Conservation (phyloP, 441 rosid species). For the Pelargonium fulgidum region DNA sequence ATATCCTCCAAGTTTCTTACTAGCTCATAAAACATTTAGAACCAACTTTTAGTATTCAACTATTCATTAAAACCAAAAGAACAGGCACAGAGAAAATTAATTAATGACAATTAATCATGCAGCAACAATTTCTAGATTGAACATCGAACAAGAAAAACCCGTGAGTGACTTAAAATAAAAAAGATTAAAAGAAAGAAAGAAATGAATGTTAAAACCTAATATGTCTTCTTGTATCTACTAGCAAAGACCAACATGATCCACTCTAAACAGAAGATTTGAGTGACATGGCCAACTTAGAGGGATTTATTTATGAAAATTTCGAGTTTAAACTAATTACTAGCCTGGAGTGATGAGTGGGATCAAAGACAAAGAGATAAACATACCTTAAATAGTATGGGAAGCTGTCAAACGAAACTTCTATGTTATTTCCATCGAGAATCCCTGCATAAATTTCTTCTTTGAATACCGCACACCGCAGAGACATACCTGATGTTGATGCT, state of each 20-base stretch:
- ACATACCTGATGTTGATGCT: conserved; percentile 36
- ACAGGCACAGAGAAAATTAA: not conserved
- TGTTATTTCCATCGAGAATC: conserved; percentile 49
- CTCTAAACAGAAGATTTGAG: not conserved
- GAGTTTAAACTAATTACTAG: not conserved
- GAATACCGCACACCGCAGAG: conserved; percentile 57
- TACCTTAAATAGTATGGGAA: conserved; percentile 96
- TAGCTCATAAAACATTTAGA: not conserved
- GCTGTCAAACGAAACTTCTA: conserved; percentile 69
- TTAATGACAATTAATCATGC: not conserved
- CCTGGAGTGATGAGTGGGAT: not conserved
- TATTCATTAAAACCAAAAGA: not conserved
- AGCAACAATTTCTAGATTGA: not conserved
- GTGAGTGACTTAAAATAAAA: not conserved
- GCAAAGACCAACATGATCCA: not conserved
- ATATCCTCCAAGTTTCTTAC: not conserved
- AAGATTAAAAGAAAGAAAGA: not conserved
- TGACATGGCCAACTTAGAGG: conserved; percentile 36
- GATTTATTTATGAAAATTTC: conserved; percentile 33
- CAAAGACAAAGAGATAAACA: not conserved
- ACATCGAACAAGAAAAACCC: not conserved
- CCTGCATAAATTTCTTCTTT: conserved; percentile 66
- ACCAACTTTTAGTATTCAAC: not conserved
- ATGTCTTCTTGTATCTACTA: not conserved
- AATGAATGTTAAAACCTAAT: not conserved